These are phyloP conservation scores for Alternaria gaisen DNA, from an alignment of 2,329 filamentous ascomycete genomes.

Conservation along the genomic window DNA sequence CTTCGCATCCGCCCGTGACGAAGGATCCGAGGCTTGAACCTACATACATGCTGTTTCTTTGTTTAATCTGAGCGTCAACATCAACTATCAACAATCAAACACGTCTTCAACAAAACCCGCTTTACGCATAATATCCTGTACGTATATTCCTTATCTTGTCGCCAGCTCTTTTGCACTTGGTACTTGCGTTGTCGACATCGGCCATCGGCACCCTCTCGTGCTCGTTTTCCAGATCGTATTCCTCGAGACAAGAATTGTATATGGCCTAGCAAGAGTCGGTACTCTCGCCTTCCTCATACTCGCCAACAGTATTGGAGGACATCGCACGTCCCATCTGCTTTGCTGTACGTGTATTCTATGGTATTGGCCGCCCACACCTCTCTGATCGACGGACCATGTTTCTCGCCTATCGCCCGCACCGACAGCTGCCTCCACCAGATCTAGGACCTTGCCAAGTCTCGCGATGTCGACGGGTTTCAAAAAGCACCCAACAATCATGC, in stretches of 20 bases:
- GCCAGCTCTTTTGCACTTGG: background rate
- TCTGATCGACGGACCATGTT: constrained; percentile 10
- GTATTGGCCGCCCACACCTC: background rate
- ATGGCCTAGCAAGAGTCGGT: background rate
- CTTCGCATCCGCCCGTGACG: background rate
- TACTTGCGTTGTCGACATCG: background rate
- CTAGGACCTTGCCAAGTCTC: constrained; percentile 7
- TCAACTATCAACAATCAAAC: background rate
- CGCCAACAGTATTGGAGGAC: background rate
- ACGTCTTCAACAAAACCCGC: background rate
- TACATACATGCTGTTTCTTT: background rate
- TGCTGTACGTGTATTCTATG: background rate
- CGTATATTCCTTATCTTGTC: constrained; percentile 10
- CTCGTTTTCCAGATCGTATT: background rate
- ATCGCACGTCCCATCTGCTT: background rate
- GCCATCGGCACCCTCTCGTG: background rate
- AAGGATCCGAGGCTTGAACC: constrained; percentile 4
- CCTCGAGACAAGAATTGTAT: background rate
- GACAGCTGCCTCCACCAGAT: background rate
- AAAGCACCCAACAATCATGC: constrained; percentile 1
- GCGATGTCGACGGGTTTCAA: constrained; percentile 2
- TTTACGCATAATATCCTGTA: constrained; percentile 10
- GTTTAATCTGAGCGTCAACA: background rate
- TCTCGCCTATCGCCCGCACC: constrained; percentile 14
- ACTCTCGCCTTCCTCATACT: background rate